These are phyloP conservation scores for Pyrus hybrid DNA, from an alignment of 331 rosid species.

Conservation along the genomic window DNA sequence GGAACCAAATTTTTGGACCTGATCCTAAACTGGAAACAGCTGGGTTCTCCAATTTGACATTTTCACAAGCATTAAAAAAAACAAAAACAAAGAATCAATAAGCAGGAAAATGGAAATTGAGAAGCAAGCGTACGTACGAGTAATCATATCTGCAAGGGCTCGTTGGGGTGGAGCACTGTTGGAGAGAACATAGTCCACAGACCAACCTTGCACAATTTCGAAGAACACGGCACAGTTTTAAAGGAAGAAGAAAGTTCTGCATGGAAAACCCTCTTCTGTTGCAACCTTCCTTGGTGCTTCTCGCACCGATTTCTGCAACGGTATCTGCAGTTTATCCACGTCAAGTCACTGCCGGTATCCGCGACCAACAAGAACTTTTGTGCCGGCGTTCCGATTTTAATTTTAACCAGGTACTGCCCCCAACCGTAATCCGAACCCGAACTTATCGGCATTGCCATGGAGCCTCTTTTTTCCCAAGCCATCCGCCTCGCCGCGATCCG, in stretches of 20 bases:
- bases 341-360: slow-evolving; percentile 64
- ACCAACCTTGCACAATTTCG: slow-evolving; percentile 28
- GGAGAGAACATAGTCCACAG: slow-evolving; percentile 32
- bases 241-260: slow-evolving; percentile 43
- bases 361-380: slow-evolving; percentile 44
- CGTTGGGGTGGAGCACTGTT: slow-evolving; percentile 29
- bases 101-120: background rate
- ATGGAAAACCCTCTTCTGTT: slow-evolving; percentile 15
- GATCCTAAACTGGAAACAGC: background rate
- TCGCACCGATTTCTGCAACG: background rate
- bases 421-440: slow-evolving; percentile 34
- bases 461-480: background rate
- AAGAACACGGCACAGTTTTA: slow-evolving; percentile 23
- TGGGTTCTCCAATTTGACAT: background rate
- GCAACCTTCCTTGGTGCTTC: background rate
- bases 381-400: slow-evolving; percentile 52
- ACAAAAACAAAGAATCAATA: background rate
- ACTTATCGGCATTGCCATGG: slow-evolving; percentile 25
- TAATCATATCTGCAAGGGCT: slow-evolving; percentile 57
- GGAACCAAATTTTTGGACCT: background rate
- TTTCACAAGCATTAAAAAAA: background rate
- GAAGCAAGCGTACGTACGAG: slow-evolving; percentile 23
- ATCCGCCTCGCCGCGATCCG: slow-evolving; percentile 9
- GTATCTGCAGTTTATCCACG: slow-evolving; percentile 47
- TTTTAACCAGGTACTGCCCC: slow-evolving; percentile 49